Evolutionary conservation across 192 early-diverging fungal genomes (phyloP).

Genomic region (Mortierella alpina): DNA sequence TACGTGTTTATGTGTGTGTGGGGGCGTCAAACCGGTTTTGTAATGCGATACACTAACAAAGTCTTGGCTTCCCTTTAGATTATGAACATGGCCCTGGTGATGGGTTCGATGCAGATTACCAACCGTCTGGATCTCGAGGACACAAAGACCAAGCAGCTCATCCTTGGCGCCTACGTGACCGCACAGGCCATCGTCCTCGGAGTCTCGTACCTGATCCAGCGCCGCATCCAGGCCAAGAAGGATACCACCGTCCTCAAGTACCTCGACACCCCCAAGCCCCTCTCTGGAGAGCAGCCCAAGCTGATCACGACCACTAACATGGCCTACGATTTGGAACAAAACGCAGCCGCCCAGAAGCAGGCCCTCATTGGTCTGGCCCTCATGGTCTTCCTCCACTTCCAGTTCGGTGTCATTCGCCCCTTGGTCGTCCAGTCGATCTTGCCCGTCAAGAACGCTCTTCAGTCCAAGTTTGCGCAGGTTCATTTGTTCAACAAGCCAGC

Average conservation of each 20-base stretch:
- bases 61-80: slow-evolving; percentile 25
- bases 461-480: slow-evolving; percentile 81
- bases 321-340: slow-evolving; percentile 83
- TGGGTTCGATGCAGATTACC: slow-evolving; percentile 74
- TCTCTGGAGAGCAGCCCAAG: slow-evolving; percentile 55
- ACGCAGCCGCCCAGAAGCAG: slow-evolving; percentile 76
- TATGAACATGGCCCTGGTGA: slow-evolving; percentile 68
- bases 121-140: slow-evolving; percentile 75
- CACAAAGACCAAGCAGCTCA: slow-evolving; percentile 63
- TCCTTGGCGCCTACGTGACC: slow-evolving; percentile 66
- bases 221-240: slow-evolving; percentile 76
- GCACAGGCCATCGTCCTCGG: slow-evolving; percentile 68
- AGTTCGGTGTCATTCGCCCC: slow-evolving; percentile 90
- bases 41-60: not conserved
- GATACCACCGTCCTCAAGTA: slow-evolving; percentile 85
- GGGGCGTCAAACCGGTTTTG: not conserved
- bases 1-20: not conserved
- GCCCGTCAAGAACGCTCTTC: slow-evolving; percentile 76
- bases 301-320: slow-evolving; percentile 71
- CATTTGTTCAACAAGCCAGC: slow-evolving; percentile 81
- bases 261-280: slow-evolving; percentile 75
- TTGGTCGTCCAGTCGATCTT: slow-evolving; percentile 88
- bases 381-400: slow-evolving; percentile 85
- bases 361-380: slow-evolving; percentile 75
- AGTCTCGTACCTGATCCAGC: slow-evolving; percentile 52